Evolutionary conservation across 2,329 filamentous ascomycete species (phyloP).

Genomic region (Truncatella angustata): DNA sequence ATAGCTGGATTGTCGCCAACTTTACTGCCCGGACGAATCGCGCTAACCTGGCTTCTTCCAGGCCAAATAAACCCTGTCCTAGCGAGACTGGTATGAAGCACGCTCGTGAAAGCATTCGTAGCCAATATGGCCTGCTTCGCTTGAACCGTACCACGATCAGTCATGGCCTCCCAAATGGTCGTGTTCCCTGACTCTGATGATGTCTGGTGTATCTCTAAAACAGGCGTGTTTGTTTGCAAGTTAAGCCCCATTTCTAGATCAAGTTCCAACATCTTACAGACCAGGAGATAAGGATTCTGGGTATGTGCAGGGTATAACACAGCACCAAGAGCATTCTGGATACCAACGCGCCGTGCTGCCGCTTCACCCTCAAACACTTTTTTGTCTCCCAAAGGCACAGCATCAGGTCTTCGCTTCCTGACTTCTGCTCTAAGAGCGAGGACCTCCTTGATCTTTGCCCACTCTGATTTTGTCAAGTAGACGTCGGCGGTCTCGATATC

Average conservation of each 20-base stretch:
- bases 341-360: slow-evolving; percentile 13
- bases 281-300: slow-evolving; percentile 15
- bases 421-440: slow-evolving; percentile 1
- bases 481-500: slow-evolving; percentile 22
- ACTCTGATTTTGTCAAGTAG: slow-evolving; percentile 13
- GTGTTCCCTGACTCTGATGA: slow-evolving; percentile 8
- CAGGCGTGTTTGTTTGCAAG: slow-evolving; percentile 46
- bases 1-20: slow-evolving; percentile 22
- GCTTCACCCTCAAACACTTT: slow-evolving; percentile 16
- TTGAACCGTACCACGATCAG: slow-evolving; percentile 36
- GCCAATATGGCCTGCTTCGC: slow-evolving; percentile 43
- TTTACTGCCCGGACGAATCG: slow-evolving; percentile 30
- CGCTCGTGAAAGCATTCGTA: slow-evolving; percentile 49
- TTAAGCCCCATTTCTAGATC: slow-evolving; percentile 10
- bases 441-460: slow-evolving; percentile 4
- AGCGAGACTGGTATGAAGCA: slow-evolving; percentile 36
- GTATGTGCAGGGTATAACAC: slow-evolving; percentile 19
- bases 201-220: slow-evolving; percentile 17
- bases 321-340: slow-evolving; percentile 19
- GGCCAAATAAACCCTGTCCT: slow-evolving; percentile 40
- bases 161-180: slow-evolving; percentile 35
- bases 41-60: slow-evolving; percentile 44
- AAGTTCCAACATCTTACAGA: slow-evolving; percentile 11
- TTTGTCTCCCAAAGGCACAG: not conserved
- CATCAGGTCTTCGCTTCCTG: not conserved